Evolutionary conservation across 2,329 filamentous ascomycete genomes (phyloP).

Genomic region (Beauveria sp.): DNA sequence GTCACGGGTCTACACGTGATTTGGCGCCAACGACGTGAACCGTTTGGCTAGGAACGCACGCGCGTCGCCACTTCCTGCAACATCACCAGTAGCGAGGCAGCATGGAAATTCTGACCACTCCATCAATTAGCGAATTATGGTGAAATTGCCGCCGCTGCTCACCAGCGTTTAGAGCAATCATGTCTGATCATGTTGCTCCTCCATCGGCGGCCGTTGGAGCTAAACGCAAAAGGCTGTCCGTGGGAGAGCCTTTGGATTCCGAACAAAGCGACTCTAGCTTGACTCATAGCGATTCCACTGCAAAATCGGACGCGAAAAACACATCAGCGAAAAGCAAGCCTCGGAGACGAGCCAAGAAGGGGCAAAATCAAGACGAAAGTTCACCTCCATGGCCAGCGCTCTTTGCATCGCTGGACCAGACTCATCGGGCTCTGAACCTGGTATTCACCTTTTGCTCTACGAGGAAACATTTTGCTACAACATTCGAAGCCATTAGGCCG

Average conservation of each 20-base stretch:
- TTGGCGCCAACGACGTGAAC: conserved; percentile 10
- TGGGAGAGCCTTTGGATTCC: not conserved
- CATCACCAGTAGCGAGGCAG: not conserved
- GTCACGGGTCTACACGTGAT: conserved; percentile 10
- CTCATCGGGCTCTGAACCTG: conserved; percentile 78
- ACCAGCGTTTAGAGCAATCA: not conserved
- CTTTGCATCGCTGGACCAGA: conserved; percentile 66
- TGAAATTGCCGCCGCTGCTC: no score
- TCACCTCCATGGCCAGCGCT: conserved; percentile 60
- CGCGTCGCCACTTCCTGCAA: not conserved
- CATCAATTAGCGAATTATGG: not conserved
- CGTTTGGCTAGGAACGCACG: not conserved
- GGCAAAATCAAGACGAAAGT: conserved; percentile 12
- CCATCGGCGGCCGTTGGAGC: not conserved
- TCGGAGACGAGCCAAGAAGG: not conserved
- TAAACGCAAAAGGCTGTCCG: conserved; percentile 4
- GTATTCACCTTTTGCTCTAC: conserved; percentile 95
- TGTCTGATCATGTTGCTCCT: not conserved
- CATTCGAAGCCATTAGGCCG: conserved; percentile 78
- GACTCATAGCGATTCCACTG: not conserved
- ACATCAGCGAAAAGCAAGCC: not conserved
- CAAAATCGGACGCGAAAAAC: conserved; percentile 3
- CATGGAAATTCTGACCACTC: not conserved
- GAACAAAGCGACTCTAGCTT: not conserved
- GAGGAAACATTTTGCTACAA: conserved; percentile 85